Conservation (phyloP, 2,329 filamentous ascomycete genomes). For the Gaeumannomyces tritici region DNA sequence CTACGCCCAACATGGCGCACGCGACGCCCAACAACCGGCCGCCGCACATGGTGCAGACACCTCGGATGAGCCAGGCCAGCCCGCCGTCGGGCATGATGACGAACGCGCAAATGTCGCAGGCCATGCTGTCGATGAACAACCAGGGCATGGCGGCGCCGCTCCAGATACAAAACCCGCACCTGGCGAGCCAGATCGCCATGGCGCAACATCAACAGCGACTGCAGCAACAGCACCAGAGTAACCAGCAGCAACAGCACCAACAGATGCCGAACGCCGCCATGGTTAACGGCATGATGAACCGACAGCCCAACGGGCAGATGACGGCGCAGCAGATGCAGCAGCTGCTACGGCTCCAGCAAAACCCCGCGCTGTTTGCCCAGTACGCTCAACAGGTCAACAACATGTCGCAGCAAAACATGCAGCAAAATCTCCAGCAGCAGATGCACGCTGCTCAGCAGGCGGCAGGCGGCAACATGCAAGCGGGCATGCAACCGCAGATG, state of each 20-base stretch:
- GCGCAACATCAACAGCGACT: constrained; percentile 38
- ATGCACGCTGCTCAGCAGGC: constrained; percentile 20
- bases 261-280: constrained; percentile 14
- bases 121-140: constrained; percentile 46
- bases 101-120: constrained; percentile 40
- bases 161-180: constrained; percentile 29
- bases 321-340: constrained; percentile 26
- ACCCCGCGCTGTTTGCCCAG: constrained; percentile 20
- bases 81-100: constrained; percentile 49
- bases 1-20: constrained; percentile 51
- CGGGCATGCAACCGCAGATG: constrained; percentile 26
- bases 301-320: constrained; percentile 21
- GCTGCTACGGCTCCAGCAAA: constrained; percentile 21
- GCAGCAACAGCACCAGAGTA: constrained; percentile 25
- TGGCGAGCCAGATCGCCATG: constrained; percentile 28
- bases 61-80: constrained; percentile 44
- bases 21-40: constrained; percentile 48
- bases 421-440: too few relatives aligned
- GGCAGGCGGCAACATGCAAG: constrained; percentile 16
- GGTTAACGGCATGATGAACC: constrained; percentile 28
- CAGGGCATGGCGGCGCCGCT: constrained; percentile 24
- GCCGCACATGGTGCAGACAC: constrained; percentile 25
- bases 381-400: constrained; percentile 33
- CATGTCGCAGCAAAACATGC: constrained; percentile 23
- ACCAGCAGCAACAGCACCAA: constrained; percentile 1